Evolutionary conservation across 1,139 yeast genomes (phyloP).

Genomic region (Scheffersomyces titani): DNA sequence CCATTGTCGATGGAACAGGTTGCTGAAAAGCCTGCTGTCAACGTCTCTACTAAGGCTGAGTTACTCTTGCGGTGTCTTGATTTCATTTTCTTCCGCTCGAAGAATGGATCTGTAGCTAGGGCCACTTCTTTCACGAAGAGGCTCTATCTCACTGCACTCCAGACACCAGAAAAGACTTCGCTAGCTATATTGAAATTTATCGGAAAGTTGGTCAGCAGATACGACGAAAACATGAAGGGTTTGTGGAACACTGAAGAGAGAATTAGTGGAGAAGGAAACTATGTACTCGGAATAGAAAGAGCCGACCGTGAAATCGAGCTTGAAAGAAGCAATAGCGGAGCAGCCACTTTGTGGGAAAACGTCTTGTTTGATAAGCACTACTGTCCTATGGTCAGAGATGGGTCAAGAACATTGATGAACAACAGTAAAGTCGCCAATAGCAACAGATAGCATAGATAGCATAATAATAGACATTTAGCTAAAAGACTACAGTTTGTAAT

Average conservation of each 20-base stretch:
- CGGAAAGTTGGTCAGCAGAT: conserved; percentile 71
- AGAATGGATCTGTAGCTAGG: conserved; percentile 68
- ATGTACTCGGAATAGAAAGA: conserved; percentile 66
- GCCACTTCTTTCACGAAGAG: conserved; percentile 86
- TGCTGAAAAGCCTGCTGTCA: conserved; percentile 65
- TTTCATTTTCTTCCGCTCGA: conserved; percentile 75
- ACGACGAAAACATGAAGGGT: conserved; percentile 66
- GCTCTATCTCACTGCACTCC: conserved; percentile 62
- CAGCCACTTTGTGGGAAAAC: conserved; percentile 89
- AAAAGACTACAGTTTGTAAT: neutral
- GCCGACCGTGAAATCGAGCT: conserved; percentile 53
- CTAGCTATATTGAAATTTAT: conserved; percentile 75
- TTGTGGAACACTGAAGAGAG: conserved; percentile 87
- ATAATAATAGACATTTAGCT: neutral
- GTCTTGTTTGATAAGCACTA: conserved; percentile 78
- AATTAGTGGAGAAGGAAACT: conserved; percentile 64
- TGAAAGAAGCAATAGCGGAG: conserved; percentile 79
- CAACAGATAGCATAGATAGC: neutral
- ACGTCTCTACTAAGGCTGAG: conserved; percentile 88
- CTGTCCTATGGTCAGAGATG: conserved; percentile 70
- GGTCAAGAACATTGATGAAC: conserved; percentile 46
- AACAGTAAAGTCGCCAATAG: conserved; percentile 27
- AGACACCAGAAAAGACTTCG: conserved; percentile 86
- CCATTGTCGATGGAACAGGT: conserved; percentile 50
- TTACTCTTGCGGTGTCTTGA: conserved; percentile 76